phyloP scores from a whole-genome alignment of 129 eudicot genomes.

The Solidago caesia region DNA sequence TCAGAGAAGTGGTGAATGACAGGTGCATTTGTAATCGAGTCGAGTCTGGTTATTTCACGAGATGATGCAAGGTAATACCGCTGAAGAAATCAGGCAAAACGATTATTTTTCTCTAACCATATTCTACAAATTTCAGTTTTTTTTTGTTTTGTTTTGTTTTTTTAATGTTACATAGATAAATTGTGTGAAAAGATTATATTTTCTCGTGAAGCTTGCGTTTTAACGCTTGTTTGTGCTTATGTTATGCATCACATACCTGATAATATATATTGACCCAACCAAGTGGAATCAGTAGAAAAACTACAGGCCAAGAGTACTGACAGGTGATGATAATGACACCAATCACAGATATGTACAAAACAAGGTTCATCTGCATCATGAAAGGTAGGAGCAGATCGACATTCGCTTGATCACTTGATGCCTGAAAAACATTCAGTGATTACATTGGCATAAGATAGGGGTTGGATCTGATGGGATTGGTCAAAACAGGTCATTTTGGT shows the following conservation, averaged over 20 bases:
- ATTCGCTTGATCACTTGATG: constrained; percentile 82
- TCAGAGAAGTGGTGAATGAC: constrained; percentile 88
- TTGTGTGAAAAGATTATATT: too few relatives aligned
- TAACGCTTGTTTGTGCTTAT: too few relatives aligned
- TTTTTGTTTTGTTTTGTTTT: too few relatives aligned
- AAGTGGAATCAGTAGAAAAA: constrained; percentile 67
- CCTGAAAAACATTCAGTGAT: constrained; percentile 44
- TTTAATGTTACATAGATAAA: too few relatives aligned
- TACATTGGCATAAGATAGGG: neutral
- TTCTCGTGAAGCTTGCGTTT: too few relatives aligned
- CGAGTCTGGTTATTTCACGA: constrained; percentile 78
- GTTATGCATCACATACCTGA: constrained; percentile 43
- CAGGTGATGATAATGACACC: constrained; percentile 75
- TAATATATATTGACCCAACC: constrained; percentile 84
- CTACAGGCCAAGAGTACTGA: constrained; percentile 86
- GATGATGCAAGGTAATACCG: constrained; percentile 73
- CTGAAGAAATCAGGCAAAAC: constrained; percentile 32
- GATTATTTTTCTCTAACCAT: neutral
- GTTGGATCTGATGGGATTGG: too few relatives aligned
- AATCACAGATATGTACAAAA: constrained; percentile 50
- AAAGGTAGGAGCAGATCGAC: constrained; percentile 68
- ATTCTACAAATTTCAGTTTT: too few relatives aligned
- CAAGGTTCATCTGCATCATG: constrained; percentile 37
- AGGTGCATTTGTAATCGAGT: constrained; percentile 86
- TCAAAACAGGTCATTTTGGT: too few relatives aligned